Base-by-base conservation (phyloP, 1,284 basidiomycete species). In the Paramarasmius palmivorus region DNA sequence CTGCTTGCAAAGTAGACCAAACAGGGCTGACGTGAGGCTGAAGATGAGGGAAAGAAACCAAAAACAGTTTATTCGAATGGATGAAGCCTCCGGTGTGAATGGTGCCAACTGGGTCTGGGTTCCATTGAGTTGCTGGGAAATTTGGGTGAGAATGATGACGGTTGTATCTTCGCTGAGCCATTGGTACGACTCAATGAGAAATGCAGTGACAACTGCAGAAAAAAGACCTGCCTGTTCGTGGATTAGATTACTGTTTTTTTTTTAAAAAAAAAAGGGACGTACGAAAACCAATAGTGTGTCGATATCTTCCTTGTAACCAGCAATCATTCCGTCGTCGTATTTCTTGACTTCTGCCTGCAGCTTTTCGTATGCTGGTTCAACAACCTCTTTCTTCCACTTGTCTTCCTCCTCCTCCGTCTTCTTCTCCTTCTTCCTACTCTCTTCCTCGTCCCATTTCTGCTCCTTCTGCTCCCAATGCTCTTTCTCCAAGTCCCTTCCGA, bases 41-140 rank as follows among this genome's bases (percentile, higher is more conserved):
- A 64, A 49, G 10, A 61, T 55, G 1, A 65, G 55, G 42, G 61
- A 64, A 25, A 63, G 53, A 23, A 65, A 64, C 64, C 64, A 65
- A 17, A 59, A 55, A 1, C 52, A 55, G 39, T 65, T 65, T 50
- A 65, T 58, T 3, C 60, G 55, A 12, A 61, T 50, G 4, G 44
- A 34, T 22, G 49, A 36, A 5, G 37, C 22, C 4, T 49, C 14
- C 7, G 44, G 15, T 15, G 26, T 22, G 20, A 54, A 49, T 19
- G 29, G 44, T 20, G 44, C 3, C 5, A 26, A 15, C 14, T 22
- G n/a, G n/a, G n/a, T 2, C 25, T 37, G 23, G 3, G 25, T 1
- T 4, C 8, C 14, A 17, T 23, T 42, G 7, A 56, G 48, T 32
- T 57, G 57, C 2, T 5, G n/a, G 15, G 55, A 50, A 5, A 59